phyloP scores from a whole-genome alignment of 352 stramenopile species.

The Globisporangium echinulatum region DNA sequence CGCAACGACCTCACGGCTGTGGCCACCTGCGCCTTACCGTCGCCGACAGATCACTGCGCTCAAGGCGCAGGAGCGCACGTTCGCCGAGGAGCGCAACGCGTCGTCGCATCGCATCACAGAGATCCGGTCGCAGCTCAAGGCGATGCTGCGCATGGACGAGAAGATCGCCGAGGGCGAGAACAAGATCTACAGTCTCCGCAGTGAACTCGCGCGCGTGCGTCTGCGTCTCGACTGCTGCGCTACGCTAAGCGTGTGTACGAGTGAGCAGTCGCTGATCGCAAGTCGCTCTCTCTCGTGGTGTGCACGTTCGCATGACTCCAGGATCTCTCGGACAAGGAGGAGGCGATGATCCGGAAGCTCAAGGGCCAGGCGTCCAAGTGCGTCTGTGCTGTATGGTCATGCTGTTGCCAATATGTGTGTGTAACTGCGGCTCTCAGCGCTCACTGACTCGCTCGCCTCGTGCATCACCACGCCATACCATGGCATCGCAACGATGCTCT shows the following conservation, averaged over 20 bases:
- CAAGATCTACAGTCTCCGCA: slow-evolving; percentile 64
- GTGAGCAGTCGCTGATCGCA: no score
- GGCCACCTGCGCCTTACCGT: background rate
- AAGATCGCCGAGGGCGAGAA: slow-evolving; percentile 66
- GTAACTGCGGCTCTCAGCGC: background rate
- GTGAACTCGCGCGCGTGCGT: slow-evolving; percentile 61
- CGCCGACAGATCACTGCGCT: slow-evolving; percentile 38
- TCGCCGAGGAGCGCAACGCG: slow-evolving; percentile 50
- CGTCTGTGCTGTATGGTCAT: slow-evolving; percentile 2
- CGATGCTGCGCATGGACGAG: slow-evolving; percentile 65
- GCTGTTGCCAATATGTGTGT: no score
- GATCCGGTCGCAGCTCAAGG: slow-evolving; percentile 60
- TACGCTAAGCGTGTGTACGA: background rate
- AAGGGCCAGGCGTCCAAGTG: slow-evolving; percentile 64
- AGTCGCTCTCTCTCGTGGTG: no score
- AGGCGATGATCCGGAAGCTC: slow-evolving; percentile 68
- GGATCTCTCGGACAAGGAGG: slow-evolving; percentile 74
- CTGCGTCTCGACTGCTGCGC: background rate
- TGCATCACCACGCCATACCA: background rate
- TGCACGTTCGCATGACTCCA: slow-evolving; percentile 7
- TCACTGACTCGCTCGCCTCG: background rate
- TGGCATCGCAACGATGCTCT: slow-evolving; percentile 1
- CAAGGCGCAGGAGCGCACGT: slow-evolving; percentile 58
- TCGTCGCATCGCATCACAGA: slow-evolving; percentile 56
- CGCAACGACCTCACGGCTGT: background rate